Conservation (phyloP, 805 yeast genomes). For the Hanseniaspora lachancei region DNA sequence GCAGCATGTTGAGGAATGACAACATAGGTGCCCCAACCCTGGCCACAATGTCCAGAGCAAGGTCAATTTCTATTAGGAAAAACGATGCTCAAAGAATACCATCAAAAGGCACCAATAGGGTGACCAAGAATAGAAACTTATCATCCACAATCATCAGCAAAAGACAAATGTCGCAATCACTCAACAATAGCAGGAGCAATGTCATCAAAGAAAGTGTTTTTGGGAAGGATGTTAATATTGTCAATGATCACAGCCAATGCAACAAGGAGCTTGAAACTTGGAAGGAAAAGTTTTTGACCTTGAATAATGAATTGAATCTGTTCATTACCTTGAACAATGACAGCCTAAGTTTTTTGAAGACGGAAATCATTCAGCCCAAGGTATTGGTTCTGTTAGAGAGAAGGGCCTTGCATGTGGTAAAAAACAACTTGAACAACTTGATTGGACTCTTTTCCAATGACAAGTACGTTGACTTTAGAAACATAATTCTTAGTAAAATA, state of each 20-base stretch:
- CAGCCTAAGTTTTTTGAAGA: slow-evolving; percentile 2
- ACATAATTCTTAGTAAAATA: neutral
- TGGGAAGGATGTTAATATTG: neutral
- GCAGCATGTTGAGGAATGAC: slow-evolving; percentile 62
- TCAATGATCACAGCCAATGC: neutral
- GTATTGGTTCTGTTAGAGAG: slow-evolving; percentile 1
- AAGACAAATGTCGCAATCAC: neutral
- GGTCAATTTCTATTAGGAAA: slow-evolving; percentile 29
- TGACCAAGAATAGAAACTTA: neutral
- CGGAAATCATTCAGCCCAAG: slow-evolving; percentile 1
- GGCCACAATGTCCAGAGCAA: slow-evolving; percentile 48
- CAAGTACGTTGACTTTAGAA: neutral
- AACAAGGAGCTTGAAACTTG: neutral
- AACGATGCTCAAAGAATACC: slow-evolving; percentile 25
- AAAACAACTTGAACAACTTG: neutral
- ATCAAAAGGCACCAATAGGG: neutral
- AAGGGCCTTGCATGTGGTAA: neutral
- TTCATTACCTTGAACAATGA: neutral
- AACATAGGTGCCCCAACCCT: slow-evolving; percentile 63
- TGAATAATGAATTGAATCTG: slow-evolving; percentile 8
- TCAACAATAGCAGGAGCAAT: neutral
- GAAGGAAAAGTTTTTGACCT: slow-evolving; percentile 8
- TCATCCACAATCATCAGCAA: neutral
- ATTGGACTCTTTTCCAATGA: neutral
- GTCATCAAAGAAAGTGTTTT: neutral